Percentiles rank a stretch among this genome's conserved stretches.
These are phyloP conservation scores for Ettlia oleoabundans DNA, from an alignment of 139 green algal species.

Conservation along the genomic window DNA sequence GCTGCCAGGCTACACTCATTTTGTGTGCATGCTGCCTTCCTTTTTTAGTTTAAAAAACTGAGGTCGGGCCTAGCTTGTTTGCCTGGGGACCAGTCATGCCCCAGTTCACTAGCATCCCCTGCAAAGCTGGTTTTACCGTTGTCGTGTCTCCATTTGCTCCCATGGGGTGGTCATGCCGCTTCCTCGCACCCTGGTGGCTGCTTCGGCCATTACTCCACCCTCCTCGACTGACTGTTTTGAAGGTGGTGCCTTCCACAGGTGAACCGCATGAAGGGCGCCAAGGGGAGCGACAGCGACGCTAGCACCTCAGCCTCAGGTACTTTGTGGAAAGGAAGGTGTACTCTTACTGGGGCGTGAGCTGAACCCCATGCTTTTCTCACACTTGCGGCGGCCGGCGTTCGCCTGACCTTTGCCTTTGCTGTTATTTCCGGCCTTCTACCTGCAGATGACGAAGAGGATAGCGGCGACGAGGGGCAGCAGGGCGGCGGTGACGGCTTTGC, in stretches of 20 bases:
- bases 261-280: slow-evolving; percentile 23
- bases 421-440: not conserved
- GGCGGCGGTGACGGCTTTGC: slow-evolving; percentile 11
- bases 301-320: slow-evolving; percentile 39
- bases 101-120: too few relatives aligned
- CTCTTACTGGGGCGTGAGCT: too few relatives aligned
- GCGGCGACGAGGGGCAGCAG: slow-evolving; percentile 38
- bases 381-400: not conserved
- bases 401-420: not conserved
- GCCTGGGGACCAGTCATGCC: too few relatives aligned
- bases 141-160: too few relatives aligned
- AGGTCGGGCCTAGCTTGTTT: too few relatives aligned
- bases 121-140: too few relatives aligned
- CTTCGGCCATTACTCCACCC: too few relatives aligned
- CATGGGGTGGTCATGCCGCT: too few relatives aligned
- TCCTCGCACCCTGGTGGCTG: too few relatives aligned
- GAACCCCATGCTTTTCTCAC: not conserved
- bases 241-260: not conserved
- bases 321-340: not conserved
- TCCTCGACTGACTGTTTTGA: not conserved
- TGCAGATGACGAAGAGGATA: slow-evolving; percentile 39
- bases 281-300: slow-evolving; percentile 42
- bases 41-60: too few relatives aligned
- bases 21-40: too few relatives aligned
- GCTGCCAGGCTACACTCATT: too few relatives aligned